Percentiles rank a stretch among this genome's conserved stretches.
These are phyloP conservation scores for Dictyostelium gargantuum DNA, from an alignment of 208 protist species.

Conservation along the genomic window DNA sequence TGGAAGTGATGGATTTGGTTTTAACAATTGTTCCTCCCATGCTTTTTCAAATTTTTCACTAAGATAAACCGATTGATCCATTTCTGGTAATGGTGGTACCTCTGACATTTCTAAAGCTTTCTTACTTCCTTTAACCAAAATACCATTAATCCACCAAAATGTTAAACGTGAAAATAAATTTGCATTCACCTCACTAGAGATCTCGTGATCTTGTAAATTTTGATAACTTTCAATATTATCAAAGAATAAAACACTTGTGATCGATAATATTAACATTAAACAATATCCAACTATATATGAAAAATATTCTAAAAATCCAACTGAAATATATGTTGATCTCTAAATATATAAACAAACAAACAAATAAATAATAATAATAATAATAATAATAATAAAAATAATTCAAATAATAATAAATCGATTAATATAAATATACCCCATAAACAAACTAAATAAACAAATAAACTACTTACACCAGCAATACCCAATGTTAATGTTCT, in stretches of 20 bases:
- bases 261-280: conserved; percentile 63
- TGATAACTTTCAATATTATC: not conserved
- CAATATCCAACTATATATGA: conserved; percentile 59
- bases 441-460: too few species aligned
- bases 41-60: conserved; percentile 35
- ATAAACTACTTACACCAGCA: not conserved
- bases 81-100: not conserved
- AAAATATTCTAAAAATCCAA: conserved; percentile 39
- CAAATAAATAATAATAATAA: too few species aligned
- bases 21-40: not conserved
- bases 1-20: conserved; percentile 44
- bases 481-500: conserved; percentile 34
- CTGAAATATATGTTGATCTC: not conserved
- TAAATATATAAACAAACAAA: too few species aligned
- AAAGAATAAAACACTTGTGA: conserved; percentile 55
- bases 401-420: too few species aligned
- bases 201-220: not conserved
- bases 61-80: not conserved
- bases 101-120: conserved; percentile 23
- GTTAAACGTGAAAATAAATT: conserved; percentile 47
- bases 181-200: not conserved
- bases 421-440: too few species aligned
- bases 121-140: conserved; percentile 13
- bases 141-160: conserved; percentile 60
- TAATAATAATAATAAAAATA: too few species aligned